Evolutionary conservation across 345 rosid species (phyloP), one percentile per base, ranked within the genome.

Genomic region (Garcia nutans): DNA sequence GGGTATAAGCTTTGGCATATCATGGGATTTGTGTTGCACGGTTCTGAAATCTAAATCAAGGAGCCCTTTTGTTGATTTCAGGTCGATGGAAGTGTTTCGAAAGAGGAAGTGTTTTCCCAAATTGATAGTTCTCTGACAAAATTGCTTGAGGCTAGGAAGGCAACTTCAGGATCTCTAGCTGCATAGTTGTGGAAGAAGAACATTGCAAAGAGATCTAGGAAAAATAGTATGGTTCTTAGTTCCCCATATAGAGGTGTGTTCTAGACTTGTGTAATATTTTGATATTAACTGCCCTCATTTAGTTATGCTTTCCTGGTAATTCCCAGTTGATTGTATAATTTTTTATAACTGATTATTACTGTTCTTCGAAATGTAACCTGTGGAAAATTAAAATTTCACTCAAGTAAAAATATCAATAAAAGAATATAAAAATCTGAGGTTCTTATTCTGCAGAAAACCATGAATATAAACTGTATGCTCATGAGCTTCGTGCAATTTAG

Each of bases 31-130:
- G 9, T 52, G 47, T 57, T 44, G 3, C 58, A 20, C 49, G 54
- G 24, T 24, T 65, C 22, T 37, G 37, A 52, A 45, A 77, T 56
- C 64, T 16, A 63, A 47, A 16, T 70, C 71, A 23, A 19, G 24
- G 19, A 54, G 60, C 10, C 20, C 6, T 20, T 77, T 55, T 56
- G 52, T 65, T 77, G 33, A 24, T 82, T 78, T 60, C 85, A 92
- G 97, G 91, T 90, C 8, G 74, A 90, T 52, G 97, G 97, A 80
- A 80, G 79, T 73, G 80, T 81, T 65, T 23, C 87, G 3, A 90
- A 89, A 83, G 86, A 87, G 13, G 86, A 89, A 57, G 97, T 88
- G 59, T 90, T 88, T 70, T 77, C 80, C 24, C 88, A 85, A 72
- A 90, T 88, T 23, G 85, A 89, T 54, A 54, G 49, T 71, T 84